Evolutionary conservation across 495 filamentous ascomycete genomes (phyloP), one percentile per base, ranked within the genome.

Genomic region (Arthonia radiata): DNA sequence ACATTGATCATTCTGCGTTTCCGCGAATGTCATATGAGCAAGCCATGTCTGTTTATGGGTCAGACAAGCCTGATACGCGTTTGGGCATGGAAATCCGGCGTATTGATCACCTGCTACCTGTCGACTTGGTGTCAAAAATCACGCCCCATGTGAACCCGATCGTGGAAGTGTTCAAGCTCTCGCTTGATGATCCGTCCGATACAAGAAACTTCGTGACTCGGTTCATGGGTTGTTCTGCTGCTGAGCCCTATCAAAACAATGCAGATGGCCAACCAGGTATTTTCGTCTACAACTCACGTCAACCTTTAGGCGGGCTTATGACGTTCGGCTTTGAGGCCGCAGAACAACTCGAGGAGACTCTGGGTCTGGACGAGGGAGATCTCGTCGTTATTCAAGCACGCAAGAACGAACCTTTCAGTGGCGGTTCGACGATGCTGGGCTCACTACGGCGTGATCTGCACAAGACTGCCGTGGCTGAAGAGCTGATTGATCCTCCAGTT

Each of bases 41-140:
- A 18, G 79, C 69, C 21, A 94, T 97, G 80, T 46, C 52, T 3
- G 50, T 44, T 8, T 89, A 79, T 37, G 86, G 86, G 4, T 72
- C 66, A 9, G 86, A 97, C 46, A 97, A 97, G 42, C 86, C 86
- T 2, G 89, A 97, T 43, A 52, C 78, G 2, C 61, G 86, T 21
- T 52, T 62, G 29, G 56, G 57, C 4, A 59, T 68, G 24, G 37
- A 51, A 57, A 74, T 90, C 11, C 42, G 48, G 13, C 50, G 54
- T 13, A 52, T 86, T 15, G 65, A 70, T 17, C 44, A 67, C 31
- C 35, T 68, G 17, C 45, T 86, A 0, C 58, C 75, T 0, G 41
- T 44, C n/a, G 59, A 75, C 31, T 66, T 91, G 13, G 48, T 72
- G 5, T 47, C 46, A 24, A 81, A 75, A 52, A 77, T 93, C 24